Base-by-base conservation (phyloP, 768 basidiomycete genomes). In the Tricholoma flavovirens region DNA sequence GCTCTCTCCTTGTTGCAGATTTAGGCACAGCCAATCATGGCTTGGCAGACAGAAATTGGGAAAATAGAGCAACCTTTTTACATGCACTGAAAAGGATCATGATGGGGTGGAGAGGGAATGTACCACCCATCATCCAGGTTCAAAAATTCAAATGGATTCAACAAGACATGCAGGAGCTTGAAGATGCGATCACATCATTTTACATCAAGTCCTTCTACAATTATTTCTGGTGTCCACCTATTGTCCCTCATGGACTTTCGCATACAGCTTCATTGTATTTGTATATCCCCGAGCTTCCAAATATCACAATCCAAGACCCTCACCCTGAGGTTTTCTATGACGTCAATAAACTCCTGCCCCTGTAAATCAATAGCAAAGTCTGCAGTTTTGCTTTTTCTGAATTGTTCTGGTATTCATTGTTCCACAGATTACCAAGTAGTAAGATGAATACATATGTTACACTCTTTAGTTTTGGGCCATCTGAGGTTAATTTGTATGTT, bases 201-300 rank as follows among this genome's bases (percentile, higher is more conserved):
- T 61, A 58, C 48, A 53, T 40, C 0, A 50, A 61, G 32, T 55
- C 46, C 15, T 61, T 56, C 19, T 61, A 40, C 38, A 54, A 54
- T 21, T 42, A 59, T 43, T 61, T 61, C 36, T 8, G 33, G 17
- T 55, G 19, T 19, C 40, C 60, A 38, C 55, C 55, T 3, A 51
- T 59, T 32, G 45, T 61, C 26, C 55, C 57, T 15, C 17, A 21
- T 22, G 32, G 48, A 11, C 58, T 61, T 21, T 59, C 53, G 10
- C 42, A 54, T 46, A 32, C 5, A 11, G 26, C 54, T 21, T 26
- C 45, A 30, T 53, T 45, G 22, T n/a, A n/a, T n/a, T n/a, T n/a
- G n/a, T 49, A 40, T 10, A 36, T 24, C 21, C 11, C 19, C 14
- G 19, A 33, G 8, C 55, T 51, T 19, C 21, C 24, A 5, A 19